Evolutionary conservation across 805 yeast genomes (phyloP).

Genomic region (Myxozyma mucilagina): DNA sequence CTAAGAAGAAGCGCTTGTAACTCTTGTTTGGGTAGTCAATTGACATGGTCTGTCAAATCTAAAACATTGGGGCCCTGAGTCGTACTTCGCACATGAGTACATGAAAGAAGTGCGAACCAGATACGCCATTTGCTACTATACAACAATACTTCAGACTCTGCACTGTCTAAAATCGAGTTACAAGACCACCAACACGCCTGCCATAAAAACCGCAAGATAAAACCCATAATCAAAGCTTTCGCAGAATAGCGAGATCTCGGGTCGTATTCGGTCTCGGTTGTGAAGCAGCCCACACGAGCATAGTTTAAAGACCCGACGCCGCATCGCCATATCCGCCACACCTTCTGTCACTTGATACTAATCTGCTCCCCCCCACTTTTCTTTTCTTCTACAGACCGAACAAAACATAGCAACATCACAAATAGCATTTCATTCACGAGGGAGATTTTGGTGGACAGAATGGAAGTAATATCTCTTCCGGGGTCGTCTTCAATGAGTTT

Average conservation of each 20-base stretch:
- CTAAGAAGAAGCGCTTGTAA: too few relatives aligned
- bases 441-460: background rate
- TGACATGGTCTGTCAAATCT: too few relatives aligned
- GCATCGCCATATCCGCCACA: background rate
- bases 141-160: too few relatives aligned
- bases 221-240: background rate
- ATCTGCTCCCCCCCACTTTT: background rate
- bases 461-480: conserved; percentile 24
- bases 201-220: background rate
- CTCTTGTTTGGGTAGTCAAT: too few relatives aligned
- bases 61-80: too few relatives aligned
- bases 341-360: background rate
- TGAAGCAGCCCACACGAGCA: too few relatives aligned
- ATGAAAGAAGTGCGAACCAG: too few relatives aligned
- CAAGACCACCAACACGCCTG: too few relatives aligned
- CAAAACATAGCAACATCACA: background rate
- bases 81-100: too few relatives aligned
- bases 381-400: background rate
- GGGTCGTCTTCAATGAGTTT: conserved; percentile 12
- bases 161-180: too few relatives aligned
- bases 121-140: too few relatives aligned
- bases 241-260: background rate
- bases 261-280: conserved; percentile 3
- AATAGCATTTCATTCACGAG: background rate
- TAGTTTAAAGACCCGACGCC: background rate